Evolutionary conservation across 495 filamentous ascomycete species (phyloP).

Genomic region (Tetracladium marchalianum): DNA sequence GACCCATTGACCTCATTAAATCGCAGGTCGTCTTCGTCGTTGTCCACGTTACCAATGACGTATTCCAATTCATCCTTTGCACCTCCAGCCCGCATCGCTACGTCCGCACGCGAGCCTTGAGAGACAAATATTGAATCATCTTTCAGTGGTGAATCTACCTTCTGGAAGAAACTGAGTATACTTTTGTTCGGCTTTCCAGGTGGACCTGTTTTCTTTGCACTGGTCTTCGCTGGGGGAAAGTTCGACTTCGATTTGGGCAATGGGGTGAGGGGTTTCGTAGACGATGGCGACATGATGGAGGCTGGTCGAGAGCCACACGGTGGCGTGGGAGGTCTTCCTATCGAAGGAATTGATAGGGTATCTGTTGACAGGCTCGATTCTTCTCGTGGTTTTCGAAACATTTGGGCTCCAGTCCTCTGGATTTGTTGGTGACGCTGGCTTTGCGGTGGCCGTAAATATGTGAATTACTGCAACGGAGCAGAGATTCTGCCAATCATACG

Average conservation of each 20-base stretch:
- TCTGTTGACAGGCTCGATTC: conserved; percentile 13
- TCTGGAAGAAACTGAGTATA: conserved; percentile 78
- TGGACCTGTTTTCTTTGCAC: conserved; percentile 8
- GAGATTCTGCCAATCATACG: no score
- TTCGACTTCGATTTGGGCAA: conserved; percentile 18
- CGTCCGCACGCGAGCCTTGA: conserved; percentile 24
- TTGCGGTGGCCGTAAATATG: no score
- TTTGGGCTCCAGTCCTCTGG: background rate
- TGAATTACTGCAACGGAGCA: no score
- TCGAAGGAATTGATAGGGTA: conserved; percentile 23
- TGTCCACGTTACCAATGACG: conserved; percentile 36
- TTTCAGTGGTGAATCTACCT: conserved; percentile 38
- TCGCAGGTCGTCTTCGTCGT: conserved; percentile 18
- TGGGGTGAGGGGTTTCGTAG: conserved; percentile 17
- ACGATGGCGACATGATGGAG: conserved; percentile 18
- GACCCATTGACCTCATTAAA: conserved; percentile 39
- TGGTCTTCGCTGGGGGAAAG: conserved; percentile 2
- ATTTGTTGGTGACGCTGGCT: no score
- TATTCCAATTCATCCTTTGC: conserved; percentile 17
- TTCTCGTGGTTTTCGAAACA: conserved; percentile 36
- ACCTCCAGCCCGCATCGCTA: conserved; percentile 18
- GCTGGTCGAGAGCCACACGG: conserved; percentile 15
- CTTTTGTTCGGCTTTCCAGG: conserved; percentile 51
- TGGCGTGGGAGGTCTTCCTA: conserved; percentile 34
- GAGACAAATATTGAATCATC: conserved; percentile 24